Conservation (phyloP, 768 basidiomycete species). For the Amanita molliuscula region DNA sequence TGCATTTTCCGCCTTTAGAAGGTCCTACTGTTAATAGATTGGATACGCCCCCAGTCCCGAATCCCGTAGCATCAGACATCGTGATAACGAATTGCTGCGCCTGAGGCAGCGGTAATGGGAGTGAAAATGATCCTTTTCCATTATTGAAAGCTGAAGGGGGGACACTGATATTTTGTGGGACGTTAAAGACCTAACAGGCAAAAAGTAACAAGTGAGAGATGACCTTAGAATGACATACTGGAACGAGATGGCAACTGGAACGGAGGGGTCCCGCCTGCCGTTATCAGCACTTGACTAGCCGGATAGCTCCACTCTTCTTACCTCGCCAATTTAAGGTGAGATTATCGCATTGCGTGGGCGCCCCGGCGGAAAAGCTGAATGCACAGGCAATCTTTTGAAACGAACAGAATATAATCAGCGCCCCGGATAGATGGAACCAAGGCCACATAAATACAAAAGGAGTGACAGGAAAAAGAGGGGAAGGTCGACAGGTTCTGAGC, state of each 20-base stretch:
- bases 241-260: constrained; percentile 38
- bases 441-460: constrained; percentile 10
- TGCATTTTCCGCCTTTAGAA: constrained; percentile 39
- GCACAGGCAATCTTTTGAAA: constrained; percentile 18
- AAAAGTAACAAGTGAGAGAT: constrained; percentile 5
- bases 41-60: constrained; percentile 54
- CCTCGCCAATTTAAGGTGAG: constrained; percentile 57
- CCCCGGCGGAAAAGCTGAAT: constrained; percentile 34
- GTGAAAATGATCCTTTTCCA: constrained; percentile 42
- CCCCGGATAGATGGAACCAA: constrained; percentile 8
- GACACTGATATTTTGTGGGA: constrained; percentile 43
- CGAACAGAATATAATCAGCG: constrained; percentile 14
- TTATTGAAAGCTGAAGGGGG: constrained; percentile 43
- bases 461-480: constrained; percentile 11
- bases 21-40: constrained; percentile 35
- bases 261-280: constrained; percentile 49
- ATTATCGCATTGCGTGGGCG: constrained; percentile 51
- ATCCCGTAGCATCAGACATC: constrained; percentile 68
- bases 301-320: constrained; percentile 16
- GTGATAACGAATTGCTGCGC: constrained; percentile 37
- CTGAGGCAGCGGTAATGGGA: constrained; percentile 31
- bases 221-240: constrained; percentile 27
- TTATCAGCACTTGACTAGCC: constrained; percentile 2
- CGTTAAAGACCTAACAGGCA: constrained; percentile 35
- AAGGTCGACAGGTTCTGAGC: background rate